Evolutionary conservation across 2,329 filamentous ascomycete genomes (phyloP).

Genomic region (Alternaria angustiovoidea): DNA sequence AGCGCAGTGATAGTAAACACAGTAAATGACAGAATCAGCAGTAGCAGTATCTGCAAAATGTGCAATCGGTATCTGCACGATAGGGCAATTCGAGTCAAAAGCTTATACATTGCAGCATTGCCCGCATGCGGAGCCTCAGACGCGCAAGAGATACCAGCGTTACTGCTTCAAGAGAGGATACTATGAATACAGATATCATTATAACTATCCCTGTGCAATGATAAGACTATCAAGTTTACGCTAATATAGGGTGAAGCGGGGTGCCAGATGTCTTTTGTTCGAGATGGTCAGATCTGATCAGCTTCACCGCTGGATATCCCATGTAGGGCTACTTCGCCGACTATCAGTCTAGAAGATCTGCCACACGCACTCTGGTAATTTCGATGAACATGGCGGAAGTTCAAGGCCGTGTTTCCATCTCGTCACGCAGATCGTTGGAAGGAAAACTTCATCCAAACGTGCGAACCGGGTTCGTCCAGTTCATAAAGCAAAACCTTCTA

Average conservation of each 20-base stretch:
- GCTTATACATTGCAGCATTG: too few species aligned
- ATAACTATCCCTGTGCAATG: background rate
- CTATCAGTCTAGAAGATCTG: background rate
- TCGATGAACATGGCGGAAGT: background rate
- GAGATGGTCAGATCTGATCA: background rate
- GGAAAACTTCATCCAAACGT: background rate
- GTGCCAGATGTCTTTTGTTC: background rate
- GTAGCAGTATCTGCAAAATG: background rate
- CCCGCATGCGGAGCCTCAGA: too few species aligned
- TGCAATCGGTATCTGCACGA: background rate
- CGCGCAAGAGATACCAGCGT: too few species aligned
- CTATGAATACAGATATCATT: background rate
- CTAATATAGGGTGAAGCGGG: background rate
- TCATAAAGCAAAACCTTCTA: background rate
- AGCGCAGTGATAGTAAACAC: background rate
- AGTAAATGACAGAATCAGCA: background rate
- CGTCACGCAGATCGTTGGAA: background rate
- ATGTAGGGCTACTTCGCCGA: background rate
- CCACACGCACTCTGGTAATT: background rate
- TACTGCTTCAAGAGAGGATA: too few species aligned
- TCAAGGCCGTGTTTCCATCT: background rate
- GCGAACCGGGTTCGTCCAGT: background rate
- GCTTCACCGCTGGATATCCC: background rate
- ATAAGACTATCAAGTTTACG: background rate
- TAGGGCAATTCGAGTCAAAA: fast-evolving